These are phyloP conservation scores for Saccharomycopsis hybrid DNA, from an alignment of 1,139 yeast genomes.

Conservation along the genomic window DNA sequence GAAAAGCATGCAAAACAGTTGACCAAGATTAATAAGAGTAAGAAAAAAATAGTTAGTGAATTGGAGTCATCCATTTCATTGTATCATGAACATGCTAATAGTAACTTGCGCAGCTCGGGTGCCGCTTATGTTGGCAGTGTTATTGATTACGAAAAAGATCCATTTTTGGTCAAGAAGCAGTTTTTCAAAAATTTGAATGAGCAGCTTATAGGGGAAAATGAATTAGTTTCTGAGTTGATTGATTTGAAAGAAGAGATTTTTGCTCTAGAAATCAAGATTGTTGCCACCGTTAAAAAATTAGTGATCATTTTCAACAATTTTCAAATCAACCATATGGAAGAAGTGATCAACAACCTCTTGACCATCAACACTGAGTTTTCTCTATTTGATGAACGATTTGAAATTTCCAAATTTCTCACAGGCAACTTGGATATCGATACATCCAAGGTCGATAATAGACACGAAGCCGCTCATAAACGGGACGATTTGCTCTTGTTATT, in stretches of 20 bases:
- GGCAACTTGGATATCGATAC: slow-evolving; percentile 10
- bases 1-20: slow-evolving; percentile 17
- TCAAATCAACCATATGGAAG: slow-evolving; percentile 18
- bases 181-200: slow-evolving; percentile 20
- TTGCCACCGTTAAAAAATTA: slow-evolving; percentile 15
- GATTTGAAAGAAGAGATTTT: slow-evolving; percentile 19
- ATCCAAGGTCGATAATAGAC: not conserved
- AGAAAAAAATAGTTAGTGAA: slow-evolving; percentile 15
- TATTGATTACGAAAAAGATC: slow-evolving; percentile 19
- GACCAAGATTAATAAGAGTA: slow-evolving; percentile 13
- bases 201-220: slow-evolving; percentile 13
- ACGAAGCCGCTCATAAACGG: slow-evolving; percentile 3
- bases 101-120: slow-evolving; percentile 2
- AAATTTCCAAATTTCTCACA: slow-evolving; percentile 17
- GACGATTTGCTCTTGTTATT: slow-evolving; percentile 17
- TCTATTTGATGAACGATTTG: slow-evolving; percentile 16
- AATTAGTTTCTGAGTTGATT: slow-evolving; percentile 13
- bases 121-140: slow-evolving; percentile 1
- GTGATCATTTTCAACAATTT: slow-evolving; percentile 18
- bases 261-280: slow-evolving; percentile 16
- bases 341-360: slow-evolving; percentile 16
- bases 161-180: slow-evolving; percentile 19
- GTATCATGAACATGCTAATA: slow-evolving; percentile 9
- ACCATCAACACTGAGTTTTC: slow-evolving; percentile 16
- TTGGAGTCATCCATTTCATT: slow-evolving; percentile 14